phyloP scores from a whole-genome alignment of 2,329 filamentous ascomycete genomes.

The Didymella keratinophila region DNA sequence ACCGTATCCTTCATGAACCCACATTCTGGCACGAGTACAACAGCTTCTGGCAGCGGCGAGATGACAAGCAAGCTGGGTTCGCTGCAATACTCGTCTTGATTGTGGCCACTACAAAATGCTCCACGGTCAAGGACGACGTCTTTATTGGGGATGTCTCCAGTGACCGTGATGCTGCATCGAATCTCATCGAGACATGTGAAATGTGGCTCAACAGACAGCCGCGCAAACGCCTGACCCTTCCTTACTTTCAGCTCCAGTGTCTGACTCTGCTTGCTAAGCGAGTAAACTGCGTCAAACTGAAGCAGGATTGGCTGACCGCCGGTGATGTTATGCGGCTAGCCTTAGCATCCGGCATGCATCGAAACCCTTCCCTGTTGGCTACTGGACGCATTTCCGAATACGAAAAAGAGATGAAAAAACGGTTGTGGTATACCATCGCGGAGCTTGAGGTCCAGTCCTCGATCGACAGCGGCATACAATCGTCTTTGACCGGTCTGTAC shows the following conservation, averaged over 20 bases:
- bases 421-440: constrained; percentile 65
- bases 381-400: constrained; percentile 48
- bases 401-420: constrained; percentile 62
- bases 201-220: constrained; percentile 55
- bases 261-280: constrained; percentile 61
- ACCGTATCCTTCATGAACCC: constrained; percentile 63
- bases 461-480: constrained; percentile 63
- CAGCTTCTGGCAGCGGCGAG: constrained; percentile 54
- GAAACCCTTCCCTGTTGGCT: constrained; percentile 53
- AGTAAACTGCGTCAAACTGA: constrained; percentile 60
- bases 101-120: constrained; percentile 49
- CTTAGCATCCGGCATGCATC: constrained; percentile 63
- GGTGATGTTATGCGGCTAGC: constrained; percentile 62
- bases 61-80: constrained; percentile 41
- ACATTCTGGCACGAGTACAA: constrained; percentile 62
- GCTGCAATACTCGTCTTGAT: constrained; percentile 54
- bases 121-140: constrained; percentile 41
- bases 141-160: constrained; percentile 56
- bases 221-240: constrained; percentile 61
- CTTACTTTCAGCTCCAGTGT: constrained; percentile 60
- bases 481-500: constrained; percentile 52
- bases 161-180: constrained; percentile 50
- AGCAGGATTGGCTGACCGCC: constrained; percentile 61
- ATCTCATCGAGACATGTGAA: constrained; percentile 52
- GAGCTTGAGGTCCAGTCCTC: constrained; percentile 65